Conservation (phyloP, 2,329 filamentous ascomycete species). For the Ustilaginoidea virens region DNA sequence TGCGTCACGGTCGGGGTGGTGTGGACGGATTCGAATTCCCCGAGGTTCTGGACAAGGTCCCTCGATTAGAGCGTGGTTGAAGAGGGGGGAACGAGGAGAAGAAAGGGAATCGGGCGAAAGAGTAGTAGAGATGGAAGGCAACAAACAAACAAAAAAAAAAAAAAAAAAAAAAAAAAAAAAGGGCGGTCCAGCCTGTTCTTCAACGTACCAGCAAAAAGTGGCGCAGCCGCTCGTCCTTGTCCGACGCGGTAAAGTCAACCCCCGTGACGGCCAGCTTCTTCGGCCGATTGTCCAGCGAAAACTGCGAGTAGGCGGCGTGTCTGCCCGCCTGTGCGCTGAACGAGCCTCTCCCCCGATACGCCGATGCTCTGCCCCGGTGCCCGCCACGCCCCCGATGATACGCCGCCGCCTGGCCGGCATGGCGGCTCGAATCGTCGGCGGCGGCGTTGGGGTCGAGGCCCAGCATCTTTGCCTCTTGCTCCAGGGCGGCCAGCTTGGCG, state of each 20-base stretch:
- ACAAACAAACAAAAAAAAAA: background rate
- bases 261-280: slow-evolving; percentile 50
- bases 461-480: slow-evolving; percentile 55
- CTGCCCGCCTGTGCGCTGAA: slow-evolving; percentile 28
- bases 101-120: background rate
- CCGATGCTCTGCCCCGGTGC: slow-evolving; percentile 17
- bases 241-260: slow-evolving; percentile 43
- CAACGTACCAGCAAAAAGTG: slow-evolving; percentile 53
- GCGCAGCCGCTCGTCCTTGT: slow-evolving; percentile 52
- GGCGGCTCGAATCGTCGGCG: slow-evolving; percentile 27
- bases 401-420: no score
- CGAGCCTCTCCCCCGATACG: slow-evolving; percentile 22
- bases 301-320: slow-evolving; percentile 42
- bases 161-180: background rate
- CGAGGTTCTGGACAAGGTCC: slow-evolving; percentile 32
- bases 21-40: slow-evolving; percentile 45
- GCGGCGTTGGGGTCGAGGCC: slow-evolving; percentile 46
- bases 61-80: background rate
- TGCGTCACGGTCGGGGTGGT: slow-evolving; percentile 29
- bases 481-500: slow-evolving; percentile 55
- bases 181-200: no score
- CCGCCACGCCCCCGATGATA: slow-evolving; percentile 19
- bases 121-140: background rate
- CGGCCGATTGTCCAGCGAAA: slow-evolving; percentile 62
- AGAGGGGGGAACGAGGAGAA: background rate